Percentiles rank a stretch among this genome's conserved stretches.
Evolutionary conservation across 768 basidiomycete genomes (phyloP).

Genomic region (Hypholoma sublateritium): DNA sequence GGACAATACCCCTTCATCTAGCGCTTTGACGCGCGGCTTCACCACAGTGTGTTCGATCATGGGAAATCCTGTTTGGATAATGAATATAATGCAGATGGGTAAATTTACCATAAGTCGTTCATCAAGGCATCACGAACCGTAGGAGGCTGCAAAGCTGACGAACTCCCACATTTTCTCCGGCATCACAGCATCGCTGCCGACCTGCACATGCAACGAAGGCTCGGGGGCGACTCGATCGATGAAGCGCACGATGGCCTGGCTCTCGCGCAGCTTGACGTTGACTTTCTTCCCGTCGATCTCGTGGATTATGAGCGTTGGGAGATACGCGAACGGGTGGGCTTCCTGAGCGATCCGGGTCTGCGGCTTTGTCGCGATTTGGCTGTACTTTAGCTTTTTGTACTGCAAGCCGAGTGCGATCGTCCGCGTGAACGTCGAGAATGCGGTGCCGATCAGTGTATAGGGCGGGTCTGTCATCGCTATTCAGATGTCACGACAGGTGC

Average conservation of each 20-base stretch:
- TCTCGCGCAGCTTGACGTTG: conserved; percentile 28
- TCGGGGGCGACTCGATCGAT: conserved; percentile 29
- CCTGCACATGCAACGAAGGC: conserved; percentile 24
- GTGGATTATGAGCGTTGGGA: conserved; percentile 31
- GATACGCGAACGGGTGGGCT: conserved; percentile 31
- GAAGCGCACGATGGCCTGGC: conserved; percentile 31
- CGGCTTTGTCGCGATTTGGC: conserved; percentile 21
- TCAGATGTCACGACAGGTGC: background rate
- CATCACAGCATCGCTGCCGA: conserved; percentile 14
- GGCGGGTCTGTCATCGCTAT: background rate
- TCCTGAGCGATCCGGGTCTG: conserved; percentile 19
- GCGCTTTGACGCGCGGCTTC: conserved; percentile 28
- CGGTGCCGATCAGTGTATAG: conserved; percentile 30
- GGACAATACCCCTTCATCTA: conserved; percentile 23
- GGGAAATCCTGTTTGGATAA: conserved; percentile 24
- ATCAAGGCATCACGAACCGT: conserved; percentile 23
- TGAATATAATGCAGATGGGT: no score
- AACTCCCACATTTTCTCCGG: conserved; percentile 36
- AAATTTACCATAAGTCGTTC: no score
- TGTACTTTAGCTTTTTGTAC: conserved; percentile 27
- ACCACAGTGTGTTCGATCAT: conserved; percentile 28
- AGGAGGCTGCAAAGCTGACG: conserved; percentile 29
- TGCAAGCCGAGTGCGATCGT: conserved; percentile 30
- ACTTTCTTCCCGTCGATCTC: conserved; percentile 19
- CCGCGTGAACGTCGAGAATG: conserved; percentile 34